Evolutionary conservation across 2,329 filamentous ascomycete genomes (phyloP), one percentile per base, ranked within the genome.

Genomic region (Tolypocladium album): DNA sequence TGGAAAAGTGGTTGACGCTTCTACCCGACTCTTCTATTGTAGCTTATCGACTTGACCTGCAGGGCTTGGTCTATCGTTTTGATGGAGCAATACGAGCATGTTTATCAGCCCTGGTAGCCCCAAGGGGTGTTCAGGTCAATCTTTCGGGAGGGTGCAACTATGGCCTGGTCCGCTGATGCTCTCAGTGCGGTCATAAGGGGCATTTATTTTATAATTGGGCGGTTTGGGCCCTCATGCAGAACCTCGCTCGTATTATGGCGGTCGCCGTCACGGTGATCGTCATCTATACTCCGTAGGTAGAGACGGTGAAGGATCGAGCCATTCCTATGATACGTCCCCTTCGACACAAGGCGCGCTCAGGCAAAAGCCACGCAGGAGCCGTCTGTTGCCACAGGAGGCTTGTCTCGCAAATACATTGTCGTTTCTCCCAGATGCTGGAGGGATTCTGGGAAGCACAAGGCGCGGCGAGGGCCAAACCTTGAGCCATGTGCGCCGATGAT

Each of bases 401-500:
- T 38, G 11, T 13, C 36, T 13, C 11, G 36, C 36, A 38, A 38
- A 38, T 38, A 2, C 36, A 38, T 9, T 12, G 36, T 38, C 36
- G 36, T 38, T 13, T 38, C 12, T n/a, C 11, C 12, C 36, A 38
- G 8, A 13, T 38, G 1, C 1, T 13, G 36, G 3, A 38, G 36
- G 36, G 13, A 42, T 27, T 38, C 39, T n/a, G n/a, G 15, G 24
- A 40, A 17, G 56, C 42, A 38, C 56, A 27, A 42, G 22, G 57
- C 42, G 39, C 36, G 40, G 43, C 45, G 58, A 61, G 60, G 56
- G 59, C 64, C 63, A 61, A 59, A 42, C 57, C 36, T 52, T n/a
- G 50, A 59, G 60, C 66, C 70, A 72, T 72, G 70, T 72, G 70
- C 56, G 50, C 36, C 58, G 61, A 61, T 64, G 64, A 66, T 66